Percentiles rank a stretch among this genome's conserved stretches.
phyloP scores from a whole-genome alignment of 805 yeast species.

The Brettanomyces naardenensis region DNA sequence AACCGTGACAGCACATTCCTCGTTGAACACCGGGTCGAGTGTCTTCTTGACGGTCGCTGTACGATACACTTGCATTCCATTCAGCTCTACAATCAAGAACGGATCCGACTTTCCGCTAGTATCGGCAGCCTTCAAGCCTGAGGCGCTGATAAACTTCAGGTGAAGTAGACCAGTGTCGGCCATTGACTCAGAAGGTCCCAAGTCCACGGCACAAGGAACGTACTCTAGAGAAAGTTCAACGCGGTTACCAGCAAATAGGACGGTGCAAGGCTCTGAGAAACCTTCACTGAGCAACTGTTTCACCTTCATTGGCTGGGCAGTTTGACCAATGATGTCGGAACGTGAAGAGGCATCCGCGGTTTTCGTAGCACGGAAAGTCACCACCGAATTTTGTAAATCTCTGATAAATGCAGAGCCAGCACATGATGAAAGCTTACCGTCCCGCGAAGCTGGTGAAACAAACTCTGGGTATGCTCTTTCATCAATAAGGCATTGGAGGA shows the following conservation, averaged over 20 bases:
- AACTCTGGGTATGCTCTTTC: conserved; percentile 55
- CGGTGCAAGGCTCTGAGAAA: conserved; percentile 34
- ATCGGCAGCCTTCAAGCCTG: conserved; percentile 50
- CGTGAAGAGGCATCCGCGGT: conserved; percentile 37
- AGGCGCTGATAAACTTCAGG: conserved; percentile 50
- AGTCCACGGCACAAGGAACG: conserved; percentile 46
- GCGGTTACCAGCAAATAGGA: conserved; percentile 32
- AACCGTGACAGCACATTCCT: conserved; percentile 48
- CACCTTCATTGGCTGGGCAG: conserved; percentile 42
- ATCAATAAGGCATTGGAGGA: conserved; percentile 55
- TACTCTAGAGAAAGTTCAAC: conserved; percentile 48
- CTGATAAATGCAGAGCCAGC: conserved; percentile 57
- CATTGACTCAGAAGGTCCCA: conserved; percentile 54
- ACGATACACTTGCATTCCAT: conserved; percentile 46
- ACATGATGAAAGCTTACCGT: conserved; percentile 36
- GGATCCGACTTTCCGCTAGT: conserved; percentile 78
- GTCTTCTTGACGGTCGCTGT: conserved; percentile 60
- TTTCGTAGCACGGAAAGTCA: conserved; percentile 50
- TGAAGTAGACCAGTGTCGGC: conserved; percentile 59
- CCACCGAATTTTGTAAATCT: conserved; percentile 55
- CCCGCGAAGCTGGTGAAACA: conserved; percentile 39
- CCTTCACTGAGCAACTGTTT: conserved; percentile 46
- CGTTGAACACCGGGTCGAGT: conserved; percentile 73
- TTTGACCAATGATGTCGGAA: conserved; percentile 45
- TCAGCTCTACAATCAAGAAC: conserved; percentile 41